phyloP scores from a whole-genome alignment of 2,329 filamentous ascomycete species.

The Ophiosphaerella korrae region DNA sequence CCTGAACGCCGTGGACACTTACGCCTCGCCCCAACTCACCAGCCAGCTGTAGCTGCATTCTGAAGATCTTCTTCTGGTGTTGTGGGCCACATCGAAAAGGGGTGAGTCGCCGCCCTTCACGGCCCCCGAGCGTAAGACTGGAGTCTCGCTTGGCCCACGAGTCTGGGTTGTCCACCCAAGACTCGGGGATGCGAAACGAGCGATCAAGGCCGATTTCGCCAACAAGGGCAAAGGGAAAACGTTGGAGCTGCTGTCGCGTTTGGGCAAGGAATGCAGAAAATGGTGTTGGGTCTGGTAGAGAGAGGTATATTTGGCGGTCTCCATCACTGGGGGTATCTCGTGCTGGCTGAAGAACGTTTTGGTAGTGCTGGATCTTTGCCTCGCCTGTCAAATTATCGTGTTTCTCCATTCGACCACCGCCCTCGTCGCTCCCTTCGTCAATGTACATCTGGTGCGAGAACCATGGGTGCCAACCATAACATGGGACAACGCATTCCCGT shows the following conservation, averaged over 20 bases:
- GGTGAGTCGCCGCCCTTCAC: slow-evolving; percentile 71
- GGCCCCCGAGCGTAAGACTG: slow-evolving; percentile 68
- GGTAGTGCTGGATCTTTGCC: slow-evolving; percentile 65
- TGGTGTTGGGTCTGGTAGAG: slow-evolving; percentile 65
- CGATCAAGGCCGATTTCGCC: slow-evolving; percentile 82
- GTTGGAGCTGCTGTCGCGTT: slow-evolving; percentile 60
- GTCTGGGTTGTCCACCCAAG: slow-evolving; percentile 50
- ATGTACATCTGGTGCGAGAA: slow-evolving; percentile 76
- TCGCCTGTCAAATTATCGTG: slow-evolving; percentile 55
- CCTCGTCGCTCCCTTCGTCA: slow-evolving; percentile 36
- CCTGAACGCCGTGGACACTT: slow-evolving; percentile 76
- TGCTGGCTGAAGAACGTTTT: slow-evolving; percentile 64
- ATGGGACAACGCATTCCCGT: slow-evolving; percentile 63
- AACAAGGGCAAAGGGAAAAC: slow-evolving; percentile 68
- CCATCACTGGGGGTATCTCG: slow-evolving; percentile 38
- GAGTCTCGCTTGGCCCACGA: slow-evolving; percentile 52
- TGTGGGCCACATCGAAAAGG: slow-evolving; percentile 69
- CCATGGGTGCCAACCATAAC: slow-evolving; percentile 91
- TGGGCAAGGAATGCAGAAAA: slow-evolving; percentile 64
- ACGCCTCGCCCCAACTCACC: slow-evolving; percentile 69
- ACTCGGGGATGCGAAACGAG: slow-evolving; percentile 72
- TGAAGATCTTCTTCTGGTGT: slow-evolving; percentile 71
- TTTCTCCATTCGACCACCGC: slow-evolving; percentile 5
- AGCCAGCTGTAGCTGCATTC: slow-evolving; percentile 72
- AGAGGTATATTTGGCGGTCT: slow-evolving; percentile 49